Evolutionary conservation across 805 yeast genomes (phyloP).

Genomic region (Lipomyces yamanashiensis): DNA sequence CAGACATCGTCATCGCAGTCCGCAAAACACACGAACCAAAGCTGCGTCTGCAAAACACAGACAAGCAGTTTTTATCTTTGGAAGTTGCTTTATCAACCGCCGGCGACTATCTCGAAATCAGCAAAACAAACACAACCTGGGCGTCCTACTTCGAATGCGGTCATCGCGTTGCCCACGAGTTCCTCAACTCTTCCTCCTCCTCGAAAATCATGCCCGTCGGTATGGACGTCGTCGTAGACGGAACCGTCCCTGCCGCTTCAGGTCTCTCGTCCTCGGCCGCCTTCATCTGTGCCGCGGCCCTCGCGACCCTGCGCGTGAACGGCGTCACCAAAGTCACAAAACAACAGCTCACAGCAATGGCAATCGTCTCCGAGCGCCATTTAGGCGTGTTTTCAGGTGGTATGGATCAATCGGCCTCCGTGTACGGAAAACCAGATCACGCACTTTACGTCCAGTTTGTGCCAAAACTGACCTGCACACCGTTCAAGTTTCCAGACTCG

Average conservation of each 20-base stretch:
- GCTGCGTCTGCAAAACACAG: conserved; percentile 47
- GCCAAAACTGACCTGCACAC: conserved; percentile 60
- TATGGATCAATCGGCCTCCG: conserved; percentile 75
- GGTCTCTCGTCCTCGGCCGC: conserved; percentile 77
- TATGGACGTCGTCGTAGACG: conserved; percentile 59
- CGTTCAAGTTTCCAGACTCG: conserved; percentile 52
- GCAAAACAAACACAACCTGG: conserved; percentile 60
- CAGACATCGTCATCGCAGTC: conserved; percentile 65
- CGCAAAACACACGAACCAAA: conserved; percentile 30
- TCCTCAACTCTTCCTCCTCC: conserved; percentile 41
- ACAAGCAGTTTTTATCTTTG: conserved; percentile 38
- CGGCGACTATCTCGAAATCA: conserved; percentile 49
- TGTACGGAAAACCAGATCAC: conserved; percentile 63
- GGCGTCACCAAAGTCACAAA: conserved; percentile 43
- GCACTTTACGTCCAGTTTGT: conserved; percentile 65
- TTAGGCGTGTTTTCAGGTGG: conserved; percentile 80
- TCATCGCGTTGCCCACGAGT: conserved; percentile 53
- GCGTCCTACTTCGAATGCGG: conserved; percentile 66
- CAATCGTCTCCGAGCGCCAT: conserved; percentile 69
- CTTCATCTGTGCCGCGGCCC: conserved; percentile 66
- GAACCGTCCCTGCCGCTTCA: conserved; percentile 73
- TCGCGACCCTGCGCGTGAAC: conserved; percentile 61
- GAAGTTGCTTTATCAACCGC: conserved; percentile 30
- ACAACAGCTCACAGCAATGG: conserved; percentile 36
- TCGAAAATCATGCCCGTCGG: conserved; percentile 9